Base-by-base conservation (phyloP, 2,329 filamentous ascomycete species). In the Colletotrichum sp. region DNA sequence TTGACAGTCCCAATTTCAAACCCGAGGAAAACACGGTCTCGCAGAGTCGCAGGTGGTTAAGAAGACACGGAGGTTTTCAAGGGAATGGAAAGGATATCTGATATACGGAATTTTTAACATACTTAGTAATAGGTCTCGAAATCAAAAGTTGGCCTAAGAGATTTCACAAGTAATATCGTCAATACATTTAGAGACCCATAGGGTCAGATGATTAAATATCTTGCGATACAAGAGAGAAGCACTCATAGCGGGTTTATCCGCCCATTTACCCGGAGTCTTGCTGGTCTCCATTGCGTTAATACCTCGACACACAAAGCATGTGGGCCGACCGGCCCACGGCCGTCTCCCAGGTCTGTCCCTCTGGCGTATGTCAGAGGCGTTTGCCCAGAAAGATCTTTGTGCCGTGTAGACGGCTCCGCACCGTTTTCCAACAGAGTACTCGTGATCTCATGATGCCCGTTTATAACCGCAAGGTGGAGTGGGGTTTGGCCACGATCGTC, bases 61-160 rank as follows among this genome's bases (percentile, higher is more conserved):
- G n/a, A 48, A 22, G n/a, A 2, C 1, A 48, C 18, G 18, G 22
- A 48, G 3, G 22, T 4, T 22, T 48, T 12, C 3, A 12, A 48
- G 43, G 18, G 0, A 3, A 48, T 48, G 18, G 18, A 1, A 4
- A 48, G 43, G 0, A n/a, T 22, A n/a, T 12, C 12, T 0, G 6
- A 2, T 7, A n/a, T 10, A 48, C 0, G 6, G 13, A 48, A 1
- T 16, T 1, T 3, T 39, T 9, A 8, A 2, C 36, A 3, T 39
- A 18, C 6, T 28, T 28, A 28, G 15, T 18, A 18, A 43, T 43
- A 43, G 39, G 8, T 18, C 39, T 43, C 18, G 18, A 43, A 43
- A 43, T 43, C 2, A 43, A 3, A 0, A 43, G 1, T 43, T 18
- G 39, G 39, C 39, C 16, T 43, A n/a, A n/a, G 39, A 43, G 39